Base-by-base conservation (phyloP, 768 basidiomycete genomes). In the Tricholoma saponaceum region DNA sequence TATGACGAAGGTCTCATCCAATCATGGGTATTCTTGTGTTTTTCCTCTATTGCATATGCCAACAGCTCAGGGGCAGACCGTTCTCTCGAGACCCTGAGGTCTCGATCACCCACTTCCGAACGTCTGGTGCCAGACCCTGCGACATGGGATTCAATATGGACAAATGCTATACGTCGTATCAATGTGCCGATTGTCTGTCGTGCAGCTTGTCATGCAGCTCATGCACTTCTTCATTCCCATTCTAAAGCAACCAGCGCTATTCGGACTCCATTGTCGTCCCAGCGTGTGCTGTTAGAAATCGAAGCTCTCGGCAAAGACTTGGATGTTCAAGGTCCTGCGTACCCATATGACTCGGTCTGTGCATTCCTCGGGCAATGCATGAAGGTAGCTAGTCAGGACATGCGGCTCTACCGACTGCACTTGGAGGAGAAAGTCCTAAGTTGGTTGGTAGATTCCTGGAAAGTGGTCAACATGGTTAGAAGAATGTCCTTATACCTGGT, bases 291-390 rank as follows among this genome's bases (percentile, higher is more conserved):
- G 13, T 65, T 72, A 2, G 93, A 95, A 67, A 85, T 98, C 50
- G 93, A 94, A 67, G 76, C 79, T 0, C 75, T 98, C 49, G 81
- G 85, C 1, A 87, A 87, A 60, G 92, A 96, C 60, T 76, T 99
- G 57, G 89, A 92, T 61, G 81, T 97, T 14, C 96, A 98, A 72
- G 95, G 95, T 0, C 95, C 95, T 2, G 74, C 84, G 13, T 87
- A 83, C 64, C 93, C 95, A 0, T 90, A 82, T 64, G 97, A 99
- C 66, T 86, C 95, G 0, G 92, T 96, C 37, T 97, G 95, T 75
- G 76, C 78, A 56, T 93, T 98, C 67, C 76, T 98, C 47, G 74
- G 82, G 5, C 75, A 81, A 25, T 87, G 84, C 55, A 75, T 98
- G 49, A 79, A 76, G 16, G 75, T 92, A 22, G 86, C 92, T 0